Evolutionary conservation across 441 rosid genomes (phyloP), one percentile per base, ranked within the genome.

Genomic region (Gossypium lobatum): DNA sequence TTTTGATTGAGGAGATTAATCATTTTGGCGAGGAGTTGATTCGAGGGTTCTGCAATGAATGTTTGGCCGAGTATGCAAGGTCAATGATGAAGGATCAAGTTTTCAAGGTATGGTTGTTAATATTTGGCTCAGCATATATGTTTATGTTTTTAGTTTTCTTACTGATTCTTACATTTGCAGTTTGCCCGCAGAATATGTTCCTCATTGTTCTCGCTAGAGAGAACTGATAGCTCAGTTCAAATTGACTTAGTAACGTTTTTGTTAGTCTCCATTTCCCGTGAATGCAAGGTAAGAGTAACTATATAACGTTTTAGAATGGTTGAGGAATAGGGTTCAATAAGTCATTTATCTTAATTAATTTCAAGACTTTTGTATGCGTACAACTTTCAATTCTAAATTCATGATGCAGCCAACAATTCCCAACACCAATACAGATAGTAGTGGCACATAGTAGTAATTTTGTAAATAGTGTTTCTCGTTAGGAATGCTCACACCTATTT

Each of bases 141-240:
- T 65, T 4, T 26, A 7, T 53, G 16, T 67, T n/a, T 42, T 60
- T n/a, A 13, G 18, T 70, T 63, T 23, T 72, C 76, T 82, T 53
- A 84, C 28, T 6, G 17, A 54, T 74, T 54, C 60, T 59, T 64
- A 11, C 17, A n/a, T 80, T 65, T 82, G 77, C 87, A 95, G 98
- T 90, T 93, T 85, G 86, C 89, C 66, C 84, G 85, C 64, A 80
- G 84, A 82, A 67, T 89, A 62, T 88, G 91, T 82, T 89, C 92
- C 69, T 78, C 84, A 65, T 75, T 91, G 69, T 83, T 89, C 59
- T 81, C 80, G 39, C 65, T 72, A 20, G 79, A 83, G 71, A 91
- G 83, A 46, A 76, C 64, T 25, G 75, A 69, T 61, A 75, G 79
- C 73, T 80, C 83, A 0, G 62, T 82, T 69, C 52, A 75, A 52